Conservation (phyloP, 2,329 filamentous ascomycete species). For the Clarireedia homoeocarpa region DNA sequence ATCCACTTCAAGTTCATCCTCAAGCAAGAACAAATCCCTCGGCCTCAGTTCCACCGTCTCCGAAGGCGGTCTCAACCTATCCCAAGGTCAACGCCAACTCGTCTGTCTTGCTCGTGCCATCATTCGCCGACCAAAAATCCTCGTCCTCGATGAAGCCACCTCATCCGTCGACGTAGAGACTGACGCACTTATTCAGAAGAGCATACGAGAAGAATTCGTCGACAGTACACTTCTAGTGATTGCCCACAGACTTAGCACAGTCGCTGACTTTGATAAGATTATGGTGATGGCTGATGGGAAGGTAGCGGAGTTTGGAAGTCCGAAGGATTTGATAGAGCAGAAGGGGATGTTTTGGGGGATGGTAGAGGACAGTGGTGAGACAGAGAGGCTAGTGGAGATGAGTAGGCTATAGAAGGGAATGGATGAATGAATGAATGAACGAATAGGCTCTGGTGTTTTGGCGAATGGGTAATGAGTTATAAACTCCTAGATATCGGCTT, state of each 20-base stretch:
- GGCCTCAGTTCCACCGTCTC: slow-evolving; percentile 56
- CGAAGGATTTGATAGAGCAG: slow-evolving; percentile 50
- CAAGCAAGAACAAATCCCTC: slow-evolving; percentile 48
- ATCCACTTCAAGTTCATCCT: slow-evolving; percentile 27
- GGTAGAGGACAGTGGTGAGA: slow-evolving; percentile 54
- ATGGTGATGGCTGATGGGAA: slow-evolving; percentile 61
- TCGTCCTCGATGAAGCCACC: slow-evolving; percentile 76
- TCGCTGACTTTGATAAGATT: slow-evolving; percentile 69
- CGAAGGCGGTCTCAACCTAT: slow-evolving; percentile 69
- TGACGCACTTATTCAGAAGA: slow-evolving; percentile 64
- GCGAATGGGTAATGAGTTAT: no score
- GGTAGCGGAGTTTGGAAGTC: slow-evolving; percentile 60
- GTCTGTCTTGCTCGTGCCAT: slow-evolving; percentile 68
- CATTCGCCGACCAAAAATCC: slow-evolving; percentile 63
- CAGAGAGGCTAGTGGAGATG: slow-evolving; percentile 27
- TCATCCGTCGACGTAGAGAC: slow-evolving; percentile 72
- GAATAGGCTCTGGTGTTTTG: no score
- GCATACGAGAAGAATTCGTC: slow-evolving; percentile 64
- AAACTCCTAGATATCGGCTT: no score
- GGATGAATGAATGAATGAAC: no score
- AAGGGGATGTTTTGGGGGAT: slow-evolving; percentile 50
- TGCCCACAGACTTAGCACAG: slow-evolving; percentile 67
- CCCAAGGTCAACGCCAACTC: slow-evolving; percentile 69
- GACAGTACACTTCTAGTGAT: slow-evolving; percentile 69
- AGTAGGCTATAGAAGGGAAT: not conserved